Evolutionary conservation across 148 eudicot genomes (phyloP).

Genomic region (Rheum nobile): DNA sequence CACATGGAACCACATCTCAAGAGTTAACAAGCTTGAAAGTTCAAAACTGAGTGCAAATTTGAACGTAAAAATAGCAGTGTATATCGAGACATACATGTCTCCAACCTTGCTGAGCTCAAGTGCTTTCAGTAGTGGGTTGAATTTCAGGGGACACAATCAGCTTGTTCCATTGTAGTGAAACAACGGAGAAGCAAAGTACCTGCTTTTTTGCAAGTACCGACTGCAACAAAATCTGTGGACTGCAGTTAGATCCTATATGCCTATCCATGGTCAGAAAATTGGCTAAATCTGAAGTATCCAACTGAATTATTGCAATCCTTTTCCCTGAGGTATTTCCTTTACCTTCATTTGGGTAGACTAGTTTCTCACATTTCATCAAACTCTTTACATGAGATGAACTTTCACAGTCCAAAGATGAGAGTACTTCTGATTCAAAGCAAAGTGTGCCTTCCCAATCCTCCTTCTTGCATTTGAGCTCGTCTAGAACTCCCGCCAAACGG

Average conservation of each 20-base stretch:
- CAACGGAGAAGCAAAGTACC: conserved; percentile 91
- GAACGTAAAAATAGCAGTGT: background rate
- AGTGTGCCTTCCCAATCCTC: conserved; percentile 21
- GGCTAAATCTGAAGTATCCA: conserved; percentile 93
- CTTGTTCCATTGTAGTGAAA: conserved; percentile 96
- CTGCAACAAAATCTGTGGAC: conserved; percentile 57
- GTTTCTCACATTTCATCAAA: conserved; percentile 30
- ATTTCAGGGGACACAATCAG: conserved; percentile 88
- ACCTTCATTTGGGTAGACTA: conserved; percentile 18
- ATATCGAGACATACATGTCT: conserved; percentile 68
- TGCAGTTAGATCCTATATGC: conserved; percentile 84
- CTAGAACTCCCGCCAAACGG: conserved; percentile 33
- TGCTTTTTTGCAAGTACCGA: conserved; percentile 77
- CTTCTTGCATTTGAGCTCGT: conserved; percentile 27
- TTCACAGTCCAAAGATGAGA: conserved; percentile 30
- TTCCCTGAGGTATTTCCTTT: conserved; percentile 32
- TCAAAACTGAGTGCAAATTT: background rate
- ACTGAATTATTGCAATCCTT: conserved; percentile 52
- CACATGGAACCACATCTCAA: no score
- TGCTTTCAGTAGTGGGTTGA: conserved; percentile 81
- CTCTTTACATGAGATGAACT: conserved; percentile 26
- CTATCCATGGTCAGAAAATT: conserved; percentile 90
- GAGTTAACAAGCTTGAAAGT: no score
- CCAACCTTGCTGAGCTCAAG: conserved; percentile 99
- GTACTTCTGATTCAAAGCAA: conserved; percentile 31